Evolutionary conservation across 164 flowering plant genomes (phyloP).

Genomic region (Litsea cubeba): DNA sequence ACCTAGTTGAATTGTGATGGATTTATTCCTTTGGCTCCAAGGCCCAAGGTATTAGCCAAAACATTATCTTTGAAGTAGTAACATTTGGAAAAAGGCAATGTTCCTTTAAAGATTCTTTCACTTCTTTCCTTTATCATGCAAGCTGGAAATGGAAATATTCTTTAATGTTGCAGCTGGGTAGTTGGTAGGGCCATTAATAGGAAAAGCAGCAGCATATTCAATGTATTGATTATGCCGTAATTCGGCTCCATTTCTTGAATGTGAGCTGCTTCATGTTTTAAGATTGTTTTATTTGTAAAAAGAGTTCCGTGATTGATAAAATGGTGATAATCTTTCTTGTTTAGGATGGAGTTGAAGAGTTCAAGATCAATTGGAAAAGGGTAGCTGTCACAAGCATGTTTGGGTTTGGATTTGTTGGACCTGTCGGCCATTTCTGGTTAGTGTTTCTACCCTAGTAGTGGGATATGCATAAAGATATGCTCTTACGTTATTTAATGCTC

Average conservation of each 20-base stretch:
- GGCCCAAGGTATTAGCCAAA: too few relatives aligned
- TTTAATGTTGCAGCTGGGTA: too few relatives aligned
- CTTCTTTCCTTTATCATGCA: too few relatives aligned
- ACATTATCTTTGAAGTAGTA: too few relatives aligned
- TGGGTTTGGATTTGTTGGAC: slow-evolving; percentile 92
- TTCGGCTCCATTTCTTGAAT: background rate
- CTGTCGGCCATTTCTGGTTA: slow-evolving; percentile 91
- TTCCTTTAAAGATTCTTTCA: too few relatives aligned
- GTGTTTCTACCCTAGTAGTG: slow-evolving; percentile 10
- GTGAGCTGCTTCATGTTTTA: background rate
- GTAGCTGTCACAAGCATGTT: slow-evolving; percentile 76
- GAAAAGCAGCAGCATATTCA: background rate
- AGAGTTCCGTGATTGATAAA: background rate
- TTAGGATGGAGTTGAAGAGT: slow-evolving; percentile 42
- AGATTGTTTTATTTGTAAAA: background rate
- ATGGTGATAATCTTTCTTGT: background rate
- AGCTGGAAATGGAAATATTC: too few relatives aligned
- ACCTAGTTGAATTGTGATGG: too few relatives aligned
- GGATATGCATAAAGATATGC: background rate
- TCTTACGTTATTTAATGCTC: background rate
- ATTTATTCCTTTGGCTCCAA: too few relatives aligned
- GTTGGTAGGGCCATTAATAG: background rate
- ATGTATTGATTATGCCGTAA: background rate
- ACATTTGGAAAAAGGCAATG: too few relatives aligned
- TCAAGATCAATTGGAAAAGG: slow-evolving; percentile 72